Evolutionary conservation across 345 rosid genomes (phyloP).

Genomic region (Tarenaya hassleriana): DNA sequence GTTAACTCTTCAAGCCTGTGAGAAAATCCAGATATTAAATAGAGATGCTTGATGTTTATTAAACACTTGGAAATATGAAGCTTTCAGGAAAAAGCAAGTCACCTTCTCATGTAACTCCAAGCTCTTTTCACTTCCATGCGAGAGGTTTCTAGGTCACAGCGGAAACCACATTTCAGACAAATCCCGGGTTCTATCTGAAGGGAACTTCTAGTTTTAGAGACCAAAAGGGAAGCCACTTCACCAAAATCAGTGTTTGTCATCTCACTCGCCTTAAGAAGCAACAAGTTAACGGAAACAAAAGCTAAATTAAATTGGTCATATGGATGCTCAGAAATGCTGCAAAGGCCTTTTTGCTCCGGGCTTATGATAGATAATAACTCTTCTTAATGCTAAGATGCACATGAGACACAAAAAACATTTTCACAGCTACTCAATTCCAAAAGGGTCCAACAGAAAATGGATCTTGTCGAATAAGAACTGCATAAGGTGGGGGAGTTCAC

Average conservation of each 20-base stretch:
- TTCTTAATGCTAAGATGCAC: not conserved
- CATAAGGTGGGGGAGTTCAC: constrained; percentile 6
- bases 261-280: constrained; percentile 30
- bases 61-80: not conserved
- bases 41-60: constrained; percentile 4
- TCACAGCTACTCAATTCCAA: not conserved
- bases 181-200: constrained; percentile 34
- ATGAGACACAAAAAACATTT: not conserved
- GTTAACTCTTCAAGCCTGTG: constrained; percentile 53
- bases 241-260: constrained; percentile 24
- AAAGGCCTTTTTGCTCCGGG: not conserved
- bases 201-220: constrained; percentile 21
- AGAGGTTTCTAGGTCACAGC: constrained; percentile 38
- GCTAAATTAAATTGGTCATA: not conserved
- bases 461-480: not conserved
- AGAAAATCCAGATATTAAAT: constrained; percentile 9
- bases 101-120: constrained; percentile 53
- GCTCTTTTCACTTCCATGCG: constrained; percentile 38
- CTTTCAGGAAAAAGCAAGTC: constrained; percentile 1
- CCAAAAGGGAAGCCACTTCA: constrained; percentile 30
- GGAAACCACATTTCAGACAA: constrained; percentile 61
- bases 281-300: constrained; percentile 2
- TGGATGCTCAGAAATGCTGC: not conserved
- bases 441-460: not conserved
- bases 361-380: not conserved